Evolutionary conservation across 495 filamentous ascomycete species (phyloP), one percentile per base, ranked within the genome.

Genomic region (Coniosporium apollinis): DNA sequence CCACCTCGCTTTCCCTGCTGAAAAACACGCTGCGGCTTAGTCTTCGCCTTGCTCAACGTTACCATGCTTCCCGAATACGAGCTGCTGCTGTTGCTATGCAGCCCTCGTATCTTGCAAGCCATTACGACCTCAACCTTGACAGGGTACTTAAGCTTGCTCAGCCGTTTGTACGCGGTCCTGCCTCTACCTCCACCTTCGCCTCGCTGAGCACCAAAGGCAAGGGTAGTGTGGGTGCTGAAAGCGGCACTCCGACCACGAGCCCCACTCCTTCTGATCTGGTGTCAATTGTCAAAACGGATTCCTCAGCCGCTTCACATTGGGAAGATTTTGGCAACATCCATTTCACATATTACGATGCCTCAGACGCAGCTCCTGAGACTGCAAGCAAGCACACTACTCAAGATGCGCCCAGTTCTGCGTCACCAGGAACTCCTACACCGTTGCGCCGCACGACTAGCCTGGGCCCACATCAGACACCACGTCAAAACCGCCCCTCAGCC

Each of bases 81-180:
- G 58, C 70, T 36, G 51, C 70, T 17, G 64, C 66, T 19, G 58
- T 69, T 29, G 65, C 74, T 38, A 59, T 81, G n/a, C 81, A 77
- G 55, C 67, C 70, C 28, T 68, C 72, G 33, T 58, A 94, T 30
- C 58, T 97, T 26, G 69, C 74, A 25, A 80, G 77, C 30, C 87
- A 96, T 52, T 97, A 94, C 64, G 86, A 85, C 47, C 86, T 97
- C 55, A 81, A 92, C 48, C 66, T 96, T 19, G 85, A 94, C 25
- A 76, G 80, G 39, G 66, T 99, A 34, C 74, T 81, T 28, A 79
- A 79, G 48, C 60, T 96, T 18, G 76, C 89, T 3, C 63, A 74
- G 22, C 83, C 89, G 8, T 93, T 96, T 50, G 62, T 75, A 5
- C 89, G 80, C 66, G 76, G 49, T 45, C 66, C 42, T 42, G 58